Base-by-base conservation (phyloP, 495 filamentous ascomycete species). In the Tuber melanosporum region DNA sequence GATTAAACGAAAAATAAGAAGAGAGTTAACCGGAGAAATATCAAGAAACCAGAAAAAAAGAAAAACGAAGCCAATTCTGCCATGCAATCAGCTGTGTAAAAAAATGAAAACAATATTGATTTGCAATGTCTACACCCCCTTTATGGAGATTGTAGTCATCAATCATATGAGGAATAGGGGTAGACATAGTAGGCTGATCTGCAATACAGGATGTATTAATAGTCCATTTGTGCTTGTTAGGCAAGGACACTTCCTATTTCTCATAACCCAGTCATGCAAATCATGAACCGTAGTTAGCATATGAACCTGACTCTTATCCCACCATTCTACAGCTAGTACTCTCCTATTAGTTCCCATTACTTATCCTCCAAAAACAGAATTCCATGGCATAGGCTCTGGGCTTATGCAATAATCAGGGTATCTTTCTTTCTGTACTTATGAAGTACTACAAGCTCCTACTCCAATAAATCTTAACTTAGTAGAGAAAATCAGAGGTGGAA, bases 111-210 rank as follows among this genome's bases (percentile, higher is more conserved):
- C 71, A 20, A 39, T 72, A 42, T 45, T 79, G 76, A 73, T 79
- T 73, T 22, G 74, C 71, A 41, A 77, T 77, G 46, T 81, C 76
- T 46, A 82, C 76, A 4, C 79, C 71, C 47, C 75, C 75, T 69
- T 75, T 78, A 76, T 77, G 26, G 43, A 75, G 69, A 71, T 79
- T 81, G 71, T 81, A 81, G 69, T 81, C 77, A 39, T 79, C 49
- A 43, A 82, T 79, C 76, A 75, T 52, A 26, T 32, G 4, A 1
- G 75, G 72, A 22, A 79, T 77, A 66, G 22, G 12, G 3, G 39
- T 20, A 9, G 19, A 3, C 22, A 44, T 74, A 32, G 43, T 22
- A 10, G 39, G 6, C 45, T 36, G 20, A 42, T 70, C 52, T 52
- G 20, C 20, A 52, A 52, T 9, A 52, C 20, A n/a, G 47, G 20